Evolutionary conservation across 83 land plant genomes (phyloP), one percentile per base, ranked within the genome.

Genomic region (Larix sibirica): DNA sequence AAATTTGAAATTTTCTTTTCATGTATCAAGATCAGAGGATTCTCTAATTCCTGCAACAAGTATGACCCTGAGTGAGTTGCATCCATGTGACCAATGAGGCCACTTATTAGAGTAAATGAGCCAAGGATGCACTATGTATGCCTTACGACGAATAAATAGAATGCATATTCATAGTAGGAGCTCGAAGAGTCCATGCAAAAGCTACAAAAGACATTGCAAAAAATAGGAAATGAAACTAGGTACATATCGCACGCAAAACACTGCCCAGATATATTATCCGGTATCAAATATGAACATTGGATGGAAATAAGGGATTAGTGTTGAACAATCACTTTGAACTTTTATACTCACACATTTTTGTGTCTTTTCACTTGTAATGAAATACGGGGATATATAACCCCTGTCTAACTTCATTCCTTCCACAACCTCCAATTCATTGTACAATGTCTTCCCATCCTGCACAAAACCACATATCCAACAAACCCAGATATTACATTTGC

Each of bases 1-100:
- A 97, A 63, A 77, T 83, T 85, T 31, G 96, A 91, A 61, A 97
- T 92, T 83, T 97, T 97, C 91, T 97, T 97, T 86, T 97, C 99
- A 84, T 95, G 94, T 50, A 97, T 91, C 24, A 97, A 88, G 40
- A 97, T 91, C 0, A 95, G 80, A 47, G 98, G 96, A 83, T 97
- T 91, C 33, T 97, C 98, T 33, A 95, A 81, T 85, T 95, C 98
- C 99, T 97, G 94, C n/a, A 1, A 31, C 47, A 79, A 56, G 18
- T 54, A 56, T 24, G 16, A 74, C 24, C 14, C 9, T 17, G 23
- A 21, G 33, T 24, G 14, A 31, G 42, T 77, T 50, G 7, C 63
- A 24, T 56, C 77, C 9, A 73, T 10, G 44, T 3, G n/a, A 42
- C 44, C 7, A 31, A 36, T 36, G 10, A 2, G 18, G 44, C 74